These are phyloP conservation scores for Colletotrichum magnum DNA, from an alignment of 2,329 filamentous ascomycete genomes.

Conservation along the genomic window DNA sequence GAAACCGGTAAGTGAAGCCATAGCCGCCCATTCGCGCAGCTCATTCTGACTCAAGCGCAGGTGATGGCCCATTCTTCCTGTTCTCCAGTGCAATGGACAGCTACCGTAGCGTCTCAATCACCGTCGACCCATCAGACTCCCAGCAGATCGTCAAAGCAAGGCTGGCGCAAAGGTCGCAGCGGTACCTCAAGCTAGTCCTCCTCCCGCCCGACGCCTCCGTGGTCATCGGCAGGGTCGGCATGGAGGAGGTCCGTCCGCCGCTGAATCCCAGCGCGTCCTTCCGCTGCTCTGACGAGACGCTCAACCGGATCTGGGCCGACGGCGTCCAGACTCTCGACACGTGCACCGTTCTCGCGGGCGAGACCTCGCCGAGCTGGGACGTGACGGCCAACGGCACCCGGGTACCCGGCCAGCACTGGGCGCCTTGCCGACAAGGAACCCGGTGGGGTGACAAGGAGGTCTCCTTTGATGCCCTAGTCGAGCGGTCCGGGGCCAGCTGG, in stretches of 20 bases:
- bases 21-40: neutral
- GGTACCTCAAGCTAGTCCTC: constrained; percentile 20
- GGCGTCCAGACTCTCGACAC: constrained; percentile 31
- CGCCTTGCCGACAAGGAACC: constrained; percentile 32
- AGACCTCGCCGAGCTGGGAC: constrained; percentile 28
- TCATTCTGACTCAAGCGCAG: neutral
- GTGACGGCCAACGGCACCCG: constrained; percentile 21
- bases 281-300: constrained; percentile 15
- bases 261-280: constrained; percentile 8
- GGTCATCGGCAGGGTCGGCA: constrained; percentile 3
- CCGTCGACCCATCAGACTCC: neutral
- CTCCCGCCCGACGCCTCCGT: constrained; percentile 3
- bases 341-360: constrained; percentile 29
- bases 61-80: constrained; percentile 31
- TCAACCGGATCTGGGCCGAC: constrained; percentile 29
- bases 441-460: constrained; percentile 25
- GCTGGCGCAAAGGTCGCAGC: constrained; percentile 19
- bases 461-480: constrained; percentile 18
- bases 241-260: neutral
- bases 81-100: constrained; percentile 39
- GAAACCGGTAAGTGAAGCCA: constrained; percentile 13
- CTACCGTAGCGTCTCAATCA: constrained; percentile 22
- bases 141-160: constrained; percentile 12
- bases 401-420: constrained; percentile 30
- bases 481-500: constrained; percentile 28